A percentile compares a stretch with the other conserved stretches of the same genome.
Evolutionary conservation across 75 land plant species (phyloP).

Genomic region (Gnetum montanum): DNA sequence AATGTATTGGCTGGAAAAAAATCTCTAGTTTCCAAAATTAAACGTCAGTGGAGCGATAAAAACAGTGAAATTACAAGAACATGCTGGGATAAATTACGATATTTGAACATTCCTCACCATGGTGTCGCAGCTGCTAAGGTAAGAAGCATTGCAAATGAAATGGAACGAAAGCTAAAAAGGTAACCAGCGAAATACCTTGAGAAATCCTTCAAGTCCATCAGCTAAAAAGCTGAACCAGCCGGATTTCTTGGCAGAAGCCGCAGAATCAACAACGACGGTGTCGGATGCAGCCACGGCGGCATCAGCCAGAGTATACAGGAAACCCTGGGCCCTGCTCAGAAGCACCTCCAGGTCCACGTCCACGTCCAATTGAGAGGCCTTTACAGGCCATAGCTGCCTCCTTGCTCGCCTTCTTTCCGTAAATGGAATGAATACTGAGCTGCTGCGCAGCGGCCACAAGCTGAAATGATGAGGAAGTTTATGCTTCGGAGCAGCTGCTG

Average conservation of each 20-base stretch:
- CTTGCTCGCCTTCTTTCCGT: too few relatives aligned
- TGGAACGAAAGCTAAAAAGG: too few relatives aligned
- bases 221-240: conserved; percentile 90
- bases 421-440: too few relatives aligned
- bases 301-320: conserved; percentile 58
- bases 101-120: too few relatives aligned
- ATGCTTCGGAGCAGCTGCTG: not conserved
- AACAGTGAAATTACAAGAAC: too few relatives aligned
- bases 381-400: too few relatives aligned
- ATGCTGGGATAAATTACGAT: too few relatives aligned
- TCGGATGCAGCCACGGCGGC: conserved; percentile 14
- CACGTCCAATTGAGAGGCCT: conserved; percentile 4
- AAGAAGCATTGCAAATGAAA: too few relatives aligned
- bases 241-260: conserved; percentile 33
- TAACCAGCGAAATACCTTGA: conserved; percentile 82
- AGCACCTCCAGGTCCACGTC: conserved; percentile 32
- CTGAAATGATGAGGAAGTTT: not conserved
- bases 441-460: conserved; percentile 1
- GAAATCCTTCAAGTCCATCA: conserved; percentile 70
- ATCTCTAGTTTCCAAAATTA: too few relatives aligned
- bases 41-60: too few relatives aligned
- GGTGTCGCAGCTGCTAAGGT: too few relatives aligned
- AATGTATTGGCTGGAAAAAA: too few relatives aligned
- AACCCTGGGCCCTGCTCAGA: conserved; percentile 25
- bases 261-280: conserved; percentile 2